A percentile compares a stretch with the other conserved stretches of the same genome.
Evolutionary conservation across 805 yeast species (phyloP).

Genomic region (Metschnikowia aberdeeniae): DNA sequence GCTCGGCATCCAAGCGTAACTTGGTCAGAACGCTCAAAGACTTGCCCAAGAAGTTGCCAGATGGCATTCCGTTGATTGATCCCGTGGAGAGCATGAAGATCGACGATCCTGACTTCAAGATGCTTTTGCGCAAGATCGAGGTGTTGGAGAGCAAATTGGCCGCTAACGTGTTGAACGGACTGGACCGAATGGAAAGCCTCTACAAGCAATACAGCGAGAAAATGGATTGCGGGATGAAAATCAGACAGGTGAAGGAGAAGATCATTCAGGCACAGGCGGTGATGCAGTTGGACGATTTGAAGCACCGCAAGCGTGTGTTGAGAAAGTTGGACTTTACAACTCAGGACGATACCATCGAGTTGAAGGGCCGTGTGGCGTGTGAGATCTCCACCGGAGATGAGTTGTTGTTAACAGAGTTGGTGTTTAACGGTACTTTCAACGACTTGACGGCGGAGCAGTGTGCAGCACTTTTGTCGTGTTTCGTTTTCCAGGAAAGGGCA

Average conservation of each 20-base stretch:
- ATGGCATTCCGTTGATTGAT: slow-evolving; percentile 87
- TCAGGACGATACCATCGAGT: slow-evolving; percentile 82
- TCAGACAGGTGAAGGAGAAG: slow-evolving; percentile 56
- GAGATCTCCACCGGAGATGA: slow-evolving; percentile 92
- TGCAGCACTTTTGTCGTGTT: slow-evolving; percentile 88
- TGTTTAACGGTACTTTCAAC: slow-evolving; percentile 92
- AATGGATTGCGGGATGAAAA: slow-evolving; percentile 54
- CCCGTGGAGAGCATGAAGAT: slow-evolving; percentile 93
- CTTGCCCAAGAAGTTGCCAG: slow-evolving; percentile 78
- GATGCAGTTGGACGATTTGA: slow-evolving; percentile 89
- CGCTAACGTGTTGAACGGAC: slow-evolving; percentile 63
- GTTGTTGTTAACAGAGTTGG: slow-evolving; percentile 78
- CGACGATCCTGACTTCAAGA: slow-evolving; percentile 71
- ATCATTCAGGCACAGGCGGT: slow-evolving; percentile 85
- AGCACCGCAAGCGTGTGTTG: slow-evolving; percentile 87
- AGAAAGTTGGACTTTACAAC: slow-evolving; percentile 90
- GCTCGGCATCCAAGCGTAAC: slow-evolving; percentile 52
- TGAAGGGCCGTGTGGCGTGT: slow-evolving; percentile 97
- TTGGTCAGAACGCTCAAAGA: slow-evolving; percentile 72
- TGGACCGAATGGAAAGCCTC: slow-evolving; percentile 56
- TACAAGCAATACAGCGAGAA: slow-evolving; percentile 65
- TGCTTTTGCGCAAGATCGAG: slow-evolving; percentile 70
- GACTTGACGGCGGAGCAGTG: slow-evolving; percentile 85
- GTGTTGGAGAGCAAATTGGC: slow-evolving; percentile 72
- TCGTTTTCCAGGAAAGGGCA: slow-evolving; percentile 94